Percentiles rank a stretch among this genome's conserved stretches.
These are phyloP conservation scores for Galerina marginata DNA, from an alignment of 768 basidiomycete species.

Conservation along the genomic window DNA sequence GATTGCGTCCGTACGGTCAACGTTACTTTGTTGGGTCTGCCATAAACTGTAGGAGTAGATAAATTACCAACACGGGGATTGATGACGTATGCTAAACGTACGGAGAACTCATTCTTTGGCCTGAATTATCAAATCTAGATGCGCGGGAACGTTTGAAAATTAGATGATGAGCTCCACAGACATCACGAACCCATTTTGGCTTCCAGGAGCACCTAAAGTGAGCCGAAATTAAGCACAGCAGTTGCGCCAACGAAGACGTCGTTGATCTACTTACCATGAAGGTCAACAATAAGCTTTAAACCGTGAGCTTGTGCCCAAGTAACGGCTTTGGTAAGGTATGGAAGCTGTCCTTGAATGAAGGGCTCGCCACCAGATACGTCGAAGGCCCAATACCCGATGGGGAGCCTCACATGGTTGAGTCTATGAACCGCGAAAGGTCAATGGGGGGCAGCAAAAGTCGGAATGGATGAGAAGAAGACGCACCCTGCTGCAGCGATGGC, in stretches of 20 bases:
- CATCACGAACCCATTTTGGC: slow-evolving; percentile 74
- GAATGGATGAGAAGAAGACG: slow-evolving; percentile 22
- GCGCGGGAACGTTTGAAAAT: slow-evolving; percentile 4
- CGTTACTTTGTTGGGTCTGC: slow-evolving; percentile 69
- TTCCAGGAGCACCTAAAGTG: slow-evolving; percentile 70
- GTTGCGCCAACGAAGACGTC: not conserved
- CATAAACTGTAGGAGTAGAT: slow-evolving; percentile 45
- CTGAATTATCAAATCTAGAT: slow-evolving; percentile 81
- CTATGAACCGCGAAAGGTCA: slow-evolving; percentile 38
- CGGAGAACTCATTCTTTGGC: slow-evolving; percentile 64
- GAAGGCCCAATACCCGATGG: slow-evolving; percentile 92
- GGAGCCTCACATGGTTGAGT: slow-evolving; percentile 82
- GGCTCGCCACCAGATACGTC: slow-evolving; percentile 82
- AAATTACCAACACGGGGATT: not conserved
- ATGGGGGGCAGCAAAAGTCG: not conserved
- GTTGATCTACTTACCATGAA: slow-evolving; percentile 50
- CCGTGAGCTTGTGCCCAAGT: slow-evolving; percentile 72
- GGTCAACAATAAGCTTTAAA: slow-evolving; percentile 83
- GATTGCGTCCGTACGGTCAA: slow-evolving; percentile 68
- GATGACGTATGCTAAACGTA: slow-evolving; percentile 28
- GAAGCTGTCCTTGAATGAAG: slow-evolving; percentile 76
- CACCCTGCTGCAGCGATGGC: slow-evolving; percentile 80
- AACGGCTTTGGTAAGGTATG: slow-evolving; percentile 70
- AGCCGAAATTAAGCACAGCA: not conserved
- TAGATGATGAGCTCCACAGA: not conserved